Percentiles rank a stretch among this genome's conserved stretches.
Evolutionary conservation across 352 stramenopile genomes (phyloP).

Genomic region (Pythium vanterpoolii): DNA sequence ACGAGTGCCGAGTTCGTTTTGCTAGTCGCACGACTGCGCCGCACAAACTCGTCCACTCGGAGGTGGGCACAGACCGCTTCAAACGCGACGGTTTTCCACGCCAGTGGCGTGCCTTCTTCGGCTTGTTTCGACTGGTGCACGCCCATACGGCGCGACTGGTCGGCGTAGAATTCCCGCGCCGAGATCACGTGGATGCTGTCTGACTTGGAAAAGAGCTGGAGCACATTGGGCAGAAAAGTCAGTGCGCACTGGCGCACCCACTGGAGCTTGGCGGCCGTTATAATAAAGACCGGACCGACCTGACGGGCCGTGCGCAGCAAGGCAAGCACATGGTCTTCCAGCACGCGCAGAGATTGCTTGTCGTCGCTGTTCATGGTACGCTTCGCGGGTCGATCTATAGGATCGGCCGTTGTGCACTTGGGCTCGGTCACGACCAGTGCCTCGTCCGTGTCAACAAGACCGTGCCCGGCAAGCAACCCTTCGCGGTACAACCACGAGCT

Average conservation of each 20-base stretch:
- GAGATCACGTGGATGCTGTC: slow-evolving; percentile 50
- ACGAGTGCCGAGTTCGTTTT: background rate
- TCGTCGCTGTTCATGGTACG: slow-evolving; percentile 21
- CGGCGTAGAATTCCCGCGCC: slow-evolving; percentile 53
- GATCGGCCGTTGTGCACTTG: background rate
- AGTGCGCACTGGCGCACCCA: slow-evolving; percentile 47
- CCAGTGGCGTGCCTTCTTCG: slow-evolving; percentile 30
- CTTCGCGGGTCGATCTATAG: slow-evolving; percentile 6
- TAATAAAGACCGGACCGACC: slow-evolving; percentile 55
- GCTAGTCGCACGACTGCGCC: slow-evolving; percentile 9
- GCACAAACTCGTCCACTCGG: slow-evolving; percentile 39
- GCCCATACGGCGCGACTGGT: slow-evolving; percentile 28
- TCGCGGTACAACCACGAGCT: slow-evolving; percentile 51
- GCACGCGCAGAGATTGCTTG: slow-evolving; percentile 22
- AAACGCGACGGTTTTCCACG: slow-evolving; percentile 56
- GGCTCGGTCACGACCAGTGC: background rate
- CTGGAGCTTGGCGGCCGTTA: slow-evolving; percentile 51
- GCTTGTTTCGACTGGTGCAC: slow-evolving; percentile 12
- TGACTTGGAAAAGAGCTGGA: slow-evolving; percentile 34
- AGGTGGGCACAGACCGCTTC: slow-evolving; percentile 48
- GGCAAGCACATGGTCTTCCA: slow-evolving; percentile 39
- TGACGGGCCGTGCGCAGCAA: slow-evolving; percentile 38
- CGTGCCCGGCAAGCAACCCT: slow-evolving; percentile 37
- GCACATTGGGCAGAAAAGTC: slow-evolving; percentile 43
- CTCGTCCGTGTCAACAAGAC: slow-evolving; percentile 34